Evolutionary conservation across 495 filamentous ascomycete species (phyloP).

Genomic region (Talaromyces wortmannii): DNA sequence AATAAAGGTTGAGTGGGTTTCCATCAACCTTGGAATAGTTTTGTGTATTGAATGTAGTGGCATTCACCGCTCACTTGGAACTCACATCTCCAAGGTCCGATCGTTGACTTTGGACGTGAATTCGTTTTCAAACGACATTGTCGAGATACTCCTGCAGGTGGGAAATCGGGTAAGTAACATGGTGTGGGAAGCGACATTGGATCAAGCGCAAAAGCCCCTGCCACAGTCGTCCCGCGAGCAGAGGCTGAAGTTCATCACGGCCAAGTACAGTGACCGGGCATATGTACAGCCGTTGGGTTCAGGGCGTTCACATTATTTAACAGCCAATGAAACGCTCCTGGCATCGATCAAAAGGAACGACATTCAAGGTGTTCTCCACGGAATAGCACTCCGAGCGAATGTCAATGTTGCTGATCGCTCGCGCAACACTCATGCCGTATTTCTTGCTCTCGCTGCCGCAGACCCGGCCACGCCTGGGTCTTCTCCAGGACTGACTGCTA

Average conservation of each 20-base stretch:
- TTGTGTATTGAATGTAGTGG: slow-evolving; percentile 98
- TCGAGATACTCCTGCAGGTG: slow-evolving; percentile 87
- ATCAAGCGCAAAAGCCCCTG: slow-evolving; percentile 61
- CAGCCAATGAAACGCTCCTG: slow-evolving; percentile 84
- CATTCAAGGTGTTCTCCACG: slow-evolving; percentile 84
- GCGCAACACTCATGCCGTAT: slow-evolving; percentile 79
- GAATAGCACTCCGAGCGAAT: slow-evolving; percentile 78
- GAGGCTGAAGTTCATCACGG: slow-evolving; percentile 84
- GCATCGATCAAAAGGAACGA: slow-evolving; percentile 93
- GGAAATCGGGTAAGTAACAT: slow-evolving; percentile 95
- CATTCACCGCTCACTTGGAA: slow-evolving; percentile 93
- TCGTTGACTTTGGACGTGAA: slow-evolving; percentile 92
- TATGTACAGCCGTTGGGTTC: slow-evolving; percentile 75
- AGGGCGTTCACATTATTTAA: slow-evolving; percentile 67
- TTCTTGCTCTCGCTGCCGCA: slow-evolving; percentile 88
- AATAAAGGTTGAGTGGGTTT: slow-evolving; percentile 95
- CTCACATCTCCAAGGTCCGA: slow-evolving; percentile 94
- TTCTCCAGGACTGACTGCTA: slow-evolving; percentile 24
- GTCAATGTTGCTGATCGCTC: slow-evolving; percentile 84
- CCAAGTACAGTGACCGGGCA: slow-evolving; percentile 82
- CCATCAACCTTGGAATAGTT: slow-evolving; percentile 93
- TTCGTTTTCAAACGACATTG: slow-evolving; percentile 91
- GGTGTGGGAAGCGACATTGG: slow-evolving; percentile 88
- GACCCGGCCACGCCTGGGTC: slow-evolving; percentile 72
- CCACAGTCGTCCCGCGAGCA: slow-evolving; percentile 79